Evolutionary conservation across 2,329 filamentous ascomycete species (phyloP).

Genomic region (Helotiales sp.): DNA sequence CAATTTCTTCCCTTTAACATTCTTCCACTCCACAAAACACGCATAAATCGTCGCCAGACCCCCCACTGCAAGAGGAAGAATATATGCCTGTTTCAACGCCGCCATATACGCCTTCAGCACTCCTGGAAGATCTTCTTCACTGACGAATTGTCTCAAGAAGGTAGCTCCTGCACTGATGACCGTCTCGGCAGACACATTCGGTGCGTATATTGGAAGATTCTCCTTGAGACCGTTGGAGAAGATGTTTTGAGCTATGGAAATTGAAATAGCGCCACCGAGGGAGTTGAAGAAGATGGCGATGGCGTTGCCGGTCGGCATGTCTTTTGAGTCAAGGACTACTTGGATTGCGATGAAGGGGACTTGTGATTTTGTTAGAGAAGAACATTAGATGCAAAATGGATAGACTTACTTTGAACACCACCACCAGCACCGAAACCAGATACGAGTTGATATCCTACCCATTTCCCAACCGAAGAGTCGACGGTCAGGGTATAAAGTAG

Average conservation of each 20-base stretch:
- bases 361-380: constrained; percentile 31
- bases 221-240: constrained; percentile 33
- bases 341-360: constrained; percentile 52
- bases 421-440: constrained; percentile 48
- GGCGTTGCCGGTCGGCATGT: constrained; percentile 56
- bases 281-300: constrained; percentile 60
- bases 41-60: constrained; percentile 29
- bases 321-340: constrained; percentile 49
- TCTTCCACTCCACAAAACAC: constrained; percentile 34
- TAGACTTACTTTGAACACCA: constrained; percentile 26
- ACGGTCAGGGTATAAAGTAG: constrained; percentile 42
- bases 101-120: constrained; percentile 44
- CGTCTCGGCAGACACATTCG: constrained; percentile 16
- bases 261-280: constrained; percentile 58
- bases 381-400: neutral
- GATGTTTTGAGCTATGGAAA: constrained; percentile 56
- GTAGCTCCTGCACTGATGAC: constrained; percentile 47
- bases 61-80: constrained; percentile 33
- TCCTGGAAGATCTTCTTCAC: constrained; percentile 33
- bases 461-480: constrained; percentile 45
- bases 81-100: constrained; percentile 27
- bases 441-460: constrained; percentile 56
- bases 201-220: constrained; percentile 35
- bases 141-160: constrained; percentile 38
- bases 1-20: constrained; percentile 35